phyloP scores from a whole-genome alignment of 2,329 filamentous ascomycete species.

The Aspergillus clavatus region DNA sequence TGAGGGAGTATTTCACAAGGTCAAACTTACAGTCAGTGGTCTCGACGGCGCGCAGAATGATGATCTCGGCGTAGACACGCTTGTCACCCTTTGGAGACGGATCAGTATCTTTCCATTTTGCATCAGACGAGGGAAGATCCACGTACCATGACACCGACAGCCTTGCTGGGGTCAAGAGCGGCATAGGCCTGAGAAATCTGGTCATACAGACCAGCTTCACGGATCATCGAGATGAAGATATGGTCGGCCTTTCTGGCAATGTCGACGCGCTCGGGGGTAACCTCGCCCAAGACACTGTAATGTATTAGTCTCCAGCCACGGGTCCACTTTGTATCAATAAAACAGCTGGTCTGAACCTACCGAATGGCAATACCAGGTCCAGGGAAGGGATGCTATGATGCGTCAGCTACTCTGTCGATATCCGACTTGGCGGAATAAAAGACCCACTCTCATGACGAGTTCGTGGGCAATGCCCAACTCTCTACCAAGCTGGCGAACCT shows the following conservation, averaged over 20 bases:
- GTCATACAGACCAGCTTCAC: conserved; percentile 42
- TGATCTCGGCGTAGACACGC: conserved; percentile 60
- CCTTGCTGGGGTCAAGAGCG: conserved; percentile 60
- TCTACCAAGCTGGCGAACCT: conserved; percentile 66
- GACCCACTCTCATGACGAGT: conserved; percentile 61
- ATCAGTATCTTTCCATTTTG: conserved; percentile 42
- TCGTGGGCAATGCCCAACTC: conserved; percentile 66
- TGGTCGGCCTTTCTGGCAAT: conserved; percentile 56
- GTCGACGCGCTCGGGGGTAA: conserved; percentile 71
- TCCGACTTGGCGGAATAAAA: conserved; percentile 61
- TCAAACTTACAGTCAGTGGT: conserved; percentile 50
- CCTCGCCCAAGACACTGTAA: conserved; percentile 65
- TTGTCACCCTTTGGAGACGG: conserved; percentile 53
- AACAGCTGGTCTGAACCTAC: background rate
- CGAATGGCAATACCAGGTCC: conserved; percentile 72
- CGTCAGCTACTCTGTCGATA: conserved; percentile 11
- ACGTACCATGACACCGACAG: conserved; percentile 52
- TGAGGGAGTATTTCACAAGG: background rate
- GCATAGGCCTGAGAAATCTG: conserved; percentile 67
- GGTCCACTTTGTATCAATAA: background rate
- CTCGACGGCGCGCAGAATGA: conserved; percentile 58
- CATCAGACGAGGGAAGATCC: conserved; percentile 63
- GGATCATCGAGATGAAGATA: conserved; percentile 46
- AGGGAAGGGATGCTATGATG: conserved; percentile 36
- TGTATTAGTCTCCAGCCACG: background rate